Evolutionary conservation across 2,329 filamentous ascomycete species (phyloP), one percentile per base, ranked within the genome.

Genomic region (Phyllosticta citriasiana): DNA sequence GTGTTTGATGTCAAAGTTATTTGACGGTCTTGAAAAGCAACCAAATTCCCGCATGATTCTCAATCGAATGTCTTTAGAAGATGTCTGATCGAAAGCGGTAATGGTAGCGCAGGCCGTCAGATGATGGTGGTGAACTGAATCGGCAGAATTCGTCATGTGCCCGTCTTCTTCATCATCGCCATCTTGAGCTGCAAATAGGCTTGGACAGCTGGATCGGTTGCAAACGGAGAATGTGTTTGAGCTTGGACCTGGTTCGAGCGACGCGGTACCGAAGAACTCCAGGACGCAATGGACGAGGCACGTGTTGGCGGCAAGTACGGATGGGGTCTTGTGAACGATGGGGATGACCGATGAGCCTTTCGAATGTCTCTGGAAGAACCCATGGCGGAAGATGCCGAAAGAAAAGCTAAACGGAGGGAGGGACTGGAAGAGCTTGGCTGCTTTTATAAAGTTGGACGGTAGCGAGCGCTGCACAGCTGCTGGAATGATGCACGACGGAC

Each of bases 191-290:
- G 52, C 16, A 62, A 47, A 22, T 63, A 63, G 9, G 62, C 62
- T 19, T 62, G 30, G 12, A 63, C 35, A 50, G 62, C 62, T 5
- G 62, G 62, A 35, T 63, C 62, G 19, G 52, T 14, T 8, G 57
- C 53, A 25, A 54, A 56, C 19, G 53, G 24, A 10, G 54, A 50
- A 30, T 59, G 57, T 30, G 52, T 52, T 26, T 59, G 57, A 9
- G 53, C 26, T 27, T 62, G 60, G n/a, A 56, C 57, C 47, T 62
- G 57, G 50, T 47, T 57, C 59, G 57, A 66, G 63, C 57, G 54
- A 51, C 57, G 61, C 52, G 57, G 61, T 57, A 58, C 53, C 53
- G 61, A 66, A 52, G 51, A 50, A 55, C 50, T 67, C 61, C 61
- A 62, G 5, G 61, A 62, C n/a, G 59, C 61, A 50, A 62, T 62